These are phyloP conservation scores for Phytopythium cucurbitacearum DNA, from an alignment of 352 stramenopile genomes.

Conservation along the genomic window DNA sequence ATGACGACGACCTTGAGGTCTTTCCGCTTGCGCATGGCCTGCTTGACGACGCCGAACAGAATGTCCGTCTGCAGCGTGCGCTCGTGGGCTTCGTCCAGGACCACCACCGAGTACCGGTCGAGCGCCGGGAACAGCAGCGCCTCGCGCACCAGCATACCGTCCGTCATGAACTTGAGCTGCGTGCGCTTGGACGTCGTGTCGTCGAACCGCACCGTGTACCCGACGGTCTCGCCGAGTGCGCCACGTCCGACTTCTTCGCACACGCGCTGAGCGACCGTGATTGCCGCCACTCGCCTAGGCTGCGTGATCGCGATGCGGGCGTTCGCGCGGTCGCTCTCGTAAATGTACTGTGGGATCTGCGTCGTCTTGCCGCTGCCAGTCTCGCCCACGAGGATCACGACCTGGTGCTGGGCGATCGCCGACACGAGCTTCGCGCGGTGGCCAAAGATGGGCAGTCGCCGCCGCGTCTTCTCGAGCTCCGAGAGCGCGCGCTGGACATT, in stretches of 20 bases:
- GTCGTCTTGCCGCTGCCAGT: constrained; percentile 91
- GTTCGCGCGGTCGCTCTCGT: constrained; percentile 44
- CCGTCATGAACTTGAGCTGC: constrained; percentile 93
- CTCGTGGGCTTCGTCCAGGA: constrained; percentile 86
- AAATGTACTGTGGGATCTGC: constrained; percentile 87
- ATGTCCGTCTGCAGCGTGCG: constrained; percentile 90
- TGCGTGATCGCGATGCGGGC: constrained; percentile 77
- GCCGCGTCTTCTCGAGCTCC: constrained; percentile 54
- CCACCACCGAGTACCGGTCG: constrained; percentile 77
- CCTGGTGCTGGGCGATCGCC: constrained; percentile 53
- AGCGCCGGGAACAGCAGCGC: constrained; percentile 69
- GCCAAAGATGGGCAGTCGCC: constrained; percentile 69
- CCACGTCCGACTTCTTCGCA: constrained; percentile 55
- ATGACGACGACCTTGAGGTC: constrained; percentile 96
- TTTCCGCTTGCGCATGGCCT: constrained; percentile 68
- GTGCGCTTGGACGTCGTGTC: constrained; percentile 87
- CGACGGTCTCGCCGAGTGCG: constrained; percentile 63
- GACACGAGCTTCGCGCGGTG: constrained; percentile 71
- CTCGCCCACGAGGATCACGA: constrained; percentile 87
- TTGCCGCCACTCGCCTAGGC: constrained; percentile 73
- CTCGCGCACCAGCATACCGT: constrained; percentile 90
- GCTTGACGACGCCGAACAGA: constrained; percentile 86
- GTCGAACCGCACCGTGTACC: constrained; percentile 94
- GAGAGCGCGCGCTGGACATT: constrained; percentile 10
- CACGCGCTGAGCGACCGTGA: constrained; percentile 81